Conservation (phyloP, 331 rosid genomes). For the Malus hybrid region DNA sequence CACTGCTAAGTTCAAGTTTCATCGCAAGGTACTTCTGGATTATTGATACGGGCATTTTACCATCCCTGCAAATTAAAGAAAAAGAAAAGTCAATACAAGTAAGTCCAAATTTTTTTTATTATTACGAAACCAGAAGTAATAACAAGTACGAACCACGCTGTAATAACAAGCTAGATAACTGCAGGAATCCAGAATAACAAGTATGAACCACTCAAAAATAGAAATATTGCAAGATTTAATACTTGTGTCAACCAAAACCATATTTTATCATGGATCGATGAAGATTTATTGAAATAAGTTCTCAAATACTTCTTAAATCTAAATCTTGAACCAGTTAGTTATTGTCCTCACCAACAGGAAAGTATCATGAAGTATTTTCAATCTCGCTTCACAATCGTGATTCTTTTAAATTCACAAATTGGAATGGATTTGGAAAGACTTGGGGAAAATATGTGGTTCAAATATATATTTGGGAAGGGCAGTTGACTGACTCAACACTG, state of each 20-base stretch:
- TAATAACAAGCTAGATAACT: neutral
- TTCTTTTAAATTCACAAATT: neutral
- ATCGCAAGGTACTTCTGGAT: conserved; percentile 83
- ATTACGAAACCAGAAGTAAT: neutral
- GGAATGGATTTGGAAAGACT: neutral
- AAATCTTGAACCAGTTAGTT: neutral
- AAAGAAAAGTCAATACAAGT: neutral
- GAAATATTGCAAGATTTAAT: neutral
- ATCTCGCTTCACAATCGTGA: neutral
- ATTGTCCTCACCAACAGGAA: neutral
- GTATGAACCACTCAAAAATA: neutral
- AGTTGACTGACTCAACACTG: neutral
- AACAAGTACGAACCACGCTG: neutral
- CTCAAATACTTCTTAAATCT: neutral
- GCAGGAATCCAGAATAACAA: neutral
- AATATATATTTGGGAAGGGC: neutral
- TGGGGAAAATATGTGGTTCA: neutral
- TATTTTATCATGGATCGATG: neutral
- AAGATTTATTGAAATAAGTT: neutral
- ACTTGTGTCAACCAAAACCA: neutral
- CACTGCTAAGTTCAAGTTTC: conserved; percentile 77
- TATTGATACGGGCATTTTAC: conserved; percentile 70
- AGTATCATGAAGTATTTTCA: neutral
- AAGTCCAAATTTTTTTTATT: neutral
- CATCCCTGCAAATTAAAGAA: conserved; percentile 49